Evolutionary conservation across 495 filamentous ascomycete species (phyloP), one percentile per base, ranked within the genome.

Genomic region (Neurospora sp.): DNA sequence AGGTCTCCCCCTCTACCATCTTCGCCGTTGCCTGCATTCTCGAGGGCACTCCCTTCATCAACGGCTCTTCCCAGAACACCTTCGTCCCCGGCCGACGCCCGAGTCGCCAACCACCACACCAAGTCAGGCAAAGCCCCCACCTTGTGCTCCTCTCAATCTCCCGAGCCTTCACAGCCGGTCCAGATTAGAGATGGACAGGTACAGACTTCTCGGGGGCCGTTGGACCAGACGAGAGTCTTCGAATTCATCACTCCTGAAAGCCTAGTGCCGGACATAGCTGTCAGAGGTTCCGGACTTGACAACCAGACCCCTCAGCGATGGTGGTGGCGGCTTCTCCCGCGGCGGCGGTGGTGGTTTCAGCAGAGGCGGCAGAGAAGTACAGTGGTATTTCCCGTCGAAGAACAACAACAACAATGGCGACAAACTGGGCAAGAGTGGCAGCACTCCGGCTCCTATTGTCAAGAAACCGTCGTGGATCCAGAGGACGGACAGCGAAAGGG

Each of bases 51-150:
- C 96, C 96, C 10, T 99, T 99, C 90, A 97, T 99, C 91, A 99
- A 99, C 82, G 96, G 96, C 70, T 99, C 96, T 69, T 96, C 96
- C 42, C 96, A 99, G 85, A 99, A 99, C 88, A 98, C 96, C 44
- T 98, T 99, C 75, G 96, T 99, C 39, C 95, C 4, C 7, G 10
- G 20, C 20, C 10, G 4, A 53, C 46, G 4, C 46, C 46, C 4
- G 10, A 53, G 10, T 7, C 5, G 11, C 11, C 20, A 53, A 0
- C 42, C 42, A 53, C 10, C 11, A 14, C 4, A 53, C 20, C 10
- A 53, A 20, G 20, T 12, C 46, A 5, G 44, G 8, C 44, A 46
- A 4, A 53, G 46, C 0, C n/a, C 1, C 10, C 10, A 0, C 20
- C 5, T 27, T 27, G 27, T 27, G 27, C 27, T 12, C 46, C 1